Evolutionary conservation across 805 yeast species (phyloP), one percentile per base, ranked within the genome.

Genomic region (Cyberlindnera maclurae): DNA sequence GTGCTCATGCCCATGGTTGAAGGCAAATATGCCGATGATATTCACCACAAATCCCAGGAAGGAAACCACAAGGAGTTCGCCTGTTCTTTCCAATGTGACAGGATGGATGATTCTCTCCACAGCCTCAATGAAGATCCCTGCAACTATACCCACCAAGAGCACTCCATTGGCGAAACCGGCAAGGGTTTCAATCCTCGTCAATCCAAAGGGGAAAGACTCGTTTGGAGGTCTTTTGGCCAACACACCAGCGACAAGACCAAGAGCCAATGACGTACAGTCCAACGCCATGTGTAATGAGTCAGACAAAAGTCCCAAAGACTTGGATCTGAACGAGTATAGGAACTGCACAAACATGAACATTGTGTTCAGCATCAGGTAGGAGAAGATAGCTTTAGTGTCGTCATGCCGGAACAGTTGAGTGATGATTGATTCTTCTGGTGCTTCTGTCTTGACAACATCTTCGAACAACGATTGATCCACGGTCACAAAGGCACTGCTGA

Each of bases 91-190:
- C 29, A 93, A 63, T 39, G 68, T 72, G 2, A 88, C 82, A 0
- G 97, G 97, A 47, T 78, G 71, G 33, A 77, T 68, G 22, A 93
- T 68, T 44, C 98, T 71, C 38, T 87, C 90, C 20, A 86, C 50
- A 0, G 97, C 93, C 59, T 93, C 96, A 45, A 85, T 78, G 17
- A 84, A 70, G 33, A 93, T 88, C 15, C 95, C 93, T 17, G 82
- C 81, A 17, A 93, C 89, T 33, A 93, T 90, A 3, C 95, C 96
- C 17, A 94, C 60, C 31, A 93, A 66, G 36, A 93, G 61, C 7
- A 94, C 82, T 4, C 96, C 98, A 58, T 93, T 93, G 4, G 97
- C 84, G 53, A 93, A 93, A 0, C 98, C 98, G 0, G 97, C 93
- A 39, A 93, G 67, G 2, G 94, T 88, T 58, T 89, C 97, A 34